phyloP scores from a whole-genome alignment of 345 rosid genomes.

The Lepidium aucheri region DNA sequence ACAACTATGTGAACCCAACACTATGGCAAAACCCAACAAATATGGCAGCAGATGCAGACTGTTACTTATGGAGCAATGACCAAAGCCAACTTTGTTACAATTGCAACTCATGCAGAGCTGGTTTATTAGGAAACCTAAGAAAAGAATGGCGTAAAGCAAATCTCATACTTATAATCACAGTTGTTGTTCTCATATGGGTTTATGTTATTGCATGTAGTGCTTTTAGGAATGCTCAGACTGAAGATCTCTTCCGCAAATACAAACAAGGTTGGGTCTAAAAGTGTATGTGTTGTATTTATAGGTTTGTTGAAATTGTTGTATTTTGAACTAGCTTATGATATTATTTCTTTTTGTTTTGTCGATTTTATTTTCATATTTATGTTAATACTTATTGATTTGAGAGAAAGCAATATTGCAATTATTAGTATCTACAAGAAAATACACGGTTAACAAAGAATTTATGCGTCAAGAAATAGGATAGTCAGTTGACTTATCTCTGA shows the following conservation, averaged over 20 bases:
- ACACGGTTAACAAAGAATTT: too few relatives aligned
- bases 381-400: not conserved
- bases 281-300: not conserved
- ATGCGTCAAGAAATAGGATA: too few relatives aligned
- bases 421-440: too few relatives aligned
- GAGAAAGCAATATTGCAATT: not conserved
- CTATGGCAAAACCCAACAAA: constrained; percentile 67
- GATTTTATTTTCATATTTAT: not conserved
- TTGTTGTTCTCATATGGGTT: constrained; percentile 72
- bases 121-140: constrained; percentile 68
- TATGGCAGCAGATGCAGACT: constrained; percentile 70
- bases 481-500: too few relatives aligned
- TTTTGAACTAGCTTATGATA: not conserved
- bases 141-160: constrained; percentile 86
- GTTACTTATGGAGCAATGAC: constrained; percentile 79
- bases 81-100: constrained; percentile 74
- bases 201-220: constrained; percentile 83
- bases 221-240: constrained; percentile 78
- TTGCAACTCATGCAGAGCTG: constrained; percentile 87
- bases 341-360: not conserved
- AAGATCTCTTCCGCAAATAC: constrained; percentile 62
- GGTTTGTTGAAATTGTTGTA: not conserved
- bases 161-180: constrained; percentile 58
- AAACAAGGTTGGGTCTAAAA: constrained; percentile 54
- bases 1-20: constrained; percentile 69